A percentile compares a stretch with the other conserved stretches of the same genome.
These are phyloP conservation scores for Penicillium antarcticum DNA, from an alignment of 495 filamentous ascomycete species.

Conservation along the genomic window DNA sequence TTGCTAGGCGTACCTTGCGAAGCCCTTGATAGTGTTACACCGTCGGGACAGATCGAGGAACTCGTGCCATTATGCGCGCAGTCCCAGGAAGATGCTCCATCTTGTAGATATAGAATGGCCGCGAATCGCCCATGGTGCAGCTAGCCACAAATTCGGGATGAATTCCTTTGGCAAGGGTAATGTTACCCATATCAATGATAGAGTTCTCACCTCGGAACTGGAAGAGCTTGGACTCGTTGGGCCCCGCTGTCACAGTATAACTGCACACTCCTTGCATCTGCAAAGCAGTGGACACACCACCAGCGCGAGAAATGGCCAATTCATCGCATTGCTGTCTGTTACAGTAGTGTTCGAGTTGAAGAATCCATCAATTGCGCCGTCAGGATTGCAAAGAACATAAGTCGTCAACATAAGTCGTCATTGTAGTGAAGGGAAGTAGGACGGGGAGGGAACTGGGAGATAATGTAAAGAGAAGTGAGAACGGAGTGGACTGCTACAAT, in stretches of 20 bases:
- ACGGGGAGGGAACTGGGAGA: constrained; percentile 1
- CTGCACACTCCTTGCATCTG: constrained; percentile 22
- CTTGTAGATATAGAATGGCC: constrained; percentile 13
- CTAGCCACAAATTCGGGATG: constrained; percentile 13
- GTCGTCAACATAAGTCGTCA: constrained; percentile 1
- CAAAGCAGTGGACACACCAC: constrained; percentile 3
- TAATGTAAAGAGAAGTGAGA: constrained; percentile 5
- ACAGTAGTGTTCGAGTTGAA: constrained; percentile 10
- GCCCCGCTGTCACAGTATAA: constrained; percentile 26
- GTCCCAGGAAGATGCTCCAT: constrained; percentile 17
- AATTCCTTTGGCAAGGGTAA: constrained; percentile 6
- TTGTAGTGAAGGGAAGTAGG: constrained; percentile 3
- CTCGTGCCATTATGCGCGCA: constrained; percentile 11
- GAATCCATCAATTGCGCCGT: constrained; percentile 6
- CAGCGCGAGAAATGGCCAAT: constrained; percentile 7
- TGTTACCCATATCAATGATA: constrained; percentile 7
- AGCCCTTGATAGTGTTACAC: constrained; percentile 9
- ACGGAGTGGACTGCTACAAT: neutral
- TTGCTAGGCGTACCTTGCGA: constrained; percentile 12
- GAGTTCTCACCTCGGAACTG: constrained; percentile 19
- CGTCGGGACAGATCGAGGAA: constrained; percentile 5
- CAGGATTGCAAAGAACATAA: constrained; percentile 7
- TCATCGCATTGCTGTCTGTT: constrained; percentile 12
- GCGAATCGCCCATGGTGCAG: constrained; percentile 13
- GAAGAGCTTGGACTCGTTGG: constrained; percentile 15